These are phyloP conservation scores for Sclerotinia nivalis DNA, from an alignment of 2,329 filamentous ascomycete genomes.

Conservation along the genomic window DNA sequence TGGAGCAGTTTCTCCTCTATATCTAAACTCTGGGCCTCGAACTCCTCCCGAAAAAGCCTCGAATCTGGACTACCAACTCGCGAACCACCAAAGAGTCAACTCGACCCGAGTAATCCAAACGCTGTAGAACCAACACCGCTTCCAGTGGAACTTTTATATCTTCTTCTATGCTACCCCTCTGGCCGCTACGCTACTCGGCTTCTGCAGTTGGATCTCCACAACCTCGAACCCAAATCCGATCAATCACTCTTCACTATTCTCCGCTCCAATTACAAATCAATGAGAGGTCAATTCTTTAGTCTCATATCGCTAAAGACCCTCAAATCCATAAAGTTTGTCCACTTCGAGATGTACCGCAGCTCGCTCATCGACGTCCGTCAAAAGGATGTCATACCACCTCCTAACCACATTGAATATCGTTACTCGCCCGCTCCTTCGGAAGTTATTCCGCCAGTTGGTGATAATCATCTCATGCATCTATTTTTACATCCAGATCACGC, in stretches of 20 bases:
- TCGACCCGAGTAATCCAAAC: background rate
- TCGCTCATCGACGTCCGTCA: constrained; percentile 31
- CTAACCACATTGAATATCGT: constrained; percentile 26
- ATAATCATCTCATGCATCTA: constrained; percentile 30
- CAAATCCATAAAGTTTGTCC: constrained; percentile 32
- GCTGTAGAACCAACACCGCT: background rate
- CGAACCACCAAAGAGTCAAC: background rate
- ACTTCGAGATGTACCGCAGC: constrained; percentile 30
- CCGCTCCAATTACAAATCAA: constrained; percentile 22
- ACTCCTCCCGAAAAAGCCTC: background rate
- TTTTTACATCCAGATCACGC: constrained; percentile 30
- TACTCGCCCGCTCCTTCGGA: constrained; percentile 30
- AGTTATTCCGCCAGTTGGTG: constrained; percentile 30
- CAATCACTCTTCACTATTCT: constrained; percentile 29
- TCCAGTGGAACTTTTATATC: constrained; percentile 24
- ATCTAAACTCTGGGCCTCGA: background rate
- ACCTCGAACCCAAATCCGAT: constrained; percentile 24
- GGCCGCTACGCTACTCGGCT: constrained; percentile 30
- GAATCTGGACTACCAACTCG: constrained; percentile 15
- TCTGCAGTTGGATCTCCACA: constrained; percentile 29
- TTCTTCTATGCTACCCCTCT: constrained; percentile 30
- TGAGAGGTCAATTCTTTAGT: constrained; percentile 22
- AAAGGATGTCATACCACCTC: constrained; percentile 30
- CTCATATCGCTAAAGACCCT: constrained; percentile 28
- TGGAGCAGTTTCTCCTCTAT: background rate